Conservation (phyloP, 352 stramenopile genomes). For the Phytophthora foliorum region DNA sequence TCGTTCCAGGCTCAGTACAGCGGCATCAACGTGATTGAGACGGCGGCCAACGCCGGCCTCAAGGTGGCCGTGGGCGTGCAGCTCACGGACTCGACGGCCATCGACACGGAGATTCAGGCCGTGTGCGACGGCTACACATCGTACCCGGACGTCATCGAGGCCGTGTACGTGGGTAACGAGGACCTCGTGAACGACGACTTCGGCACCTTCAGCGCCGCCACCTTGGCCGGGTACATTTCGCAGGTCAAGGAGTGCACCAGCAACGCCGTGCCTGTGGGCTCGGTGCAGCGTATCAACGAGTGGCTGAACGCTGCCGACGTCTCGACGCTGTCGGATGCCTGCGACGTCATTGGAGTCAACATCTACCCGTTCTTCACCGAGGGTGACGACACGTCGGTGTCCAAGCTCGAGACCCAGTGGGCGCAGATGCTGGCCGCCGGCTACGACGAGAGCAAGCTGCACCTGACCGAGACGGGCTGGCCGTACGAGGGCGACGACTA, state of each 20-base stretch:
- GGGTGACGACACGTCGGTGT: constrained; percentile 39
- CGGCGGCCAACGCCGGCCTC: constrained; percentile 48
- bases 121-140: constrained; percentile 57
- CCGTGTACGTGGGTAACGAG: constrained; percentile 83
- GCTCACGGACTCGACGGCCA: constrained; percentile 48
- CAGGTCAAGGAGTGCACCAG: constrained; percentile 64
- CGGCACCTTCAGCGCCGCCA: constrained; percentile 42
- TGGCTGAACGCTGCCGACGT: constrained; percentile 46
- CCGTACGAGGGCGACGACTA: constrained; percentile 47
- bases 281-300: constrained; percentile 80
- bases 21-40: constrained; percentile 58
- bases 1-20: constrained; percentile 75
- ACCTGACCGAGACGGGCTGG: constrained; percentile 73
- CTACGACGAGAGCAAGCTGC: constrained; percentile 53
- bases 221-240: constrained; percentile 61
- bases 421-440: constrained; percentile 45
- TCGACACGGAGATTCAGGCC: constrained; percentile 66
- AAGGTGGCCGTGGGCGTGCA: constrained; percentile 74
- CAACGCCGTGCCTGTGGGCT: constrained; percentile 56
- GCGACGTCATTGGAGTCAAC: constrained; percentile 58
- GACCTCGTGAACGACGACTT: constrained; percentile 66
- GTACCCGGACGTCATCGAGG: constrained; percentile 48
- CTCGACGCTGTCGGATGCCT: constrained; percentile 30
- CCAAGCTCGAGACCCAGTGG: constrained; percentile 70
- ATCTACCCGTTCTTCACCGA: constrained; percentile 84